phyloP scores from a whole-genome alignment of 2,329 filamentous ascomycete species.

The Arachnomyces sp. region DNA sequence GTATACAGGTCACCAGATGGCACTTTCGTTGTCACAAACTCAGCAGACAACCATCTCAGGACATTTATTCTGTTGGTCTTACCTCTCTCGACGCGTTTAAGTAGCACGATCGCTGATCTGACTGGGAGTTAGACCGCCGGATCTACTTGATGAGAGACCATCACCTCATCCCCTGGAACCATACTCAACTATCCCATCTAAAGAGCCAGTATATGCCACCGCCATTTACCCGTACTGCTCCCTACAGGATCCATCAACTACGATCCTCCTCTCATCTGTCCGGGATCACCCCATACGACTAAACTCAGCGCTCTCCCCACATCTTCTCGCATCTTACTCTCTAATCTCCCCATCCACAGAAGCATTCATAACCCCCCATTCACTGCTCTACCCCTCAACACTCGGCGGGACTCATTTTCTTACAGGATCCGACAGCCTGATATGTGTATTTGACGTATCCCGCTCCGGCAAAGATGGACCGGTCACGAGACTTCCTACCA shows the following conservation, averaged over 20 bases:
- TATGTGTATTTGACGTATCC: slow-evolving; percentile 51
- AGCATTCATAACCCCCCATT: slow-evolving; percentile 47
- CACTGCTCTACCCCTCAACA: slow-evolving; percentile 44
- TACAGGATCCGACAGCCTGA: slow-evolving; percentile 47
- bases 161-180: slow-evolving; percentile 33
- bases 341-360: slow-evolving; percentile 50
- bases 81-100: neutral
- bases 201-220: slow-evolving; percentile 47
- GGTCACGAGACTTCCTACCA: slow-evolving; percentile 37
- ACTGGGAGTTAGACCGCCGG: slow-evolving; percentile 32
- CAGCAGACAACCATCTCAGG: slow-evolving; percentile 44
- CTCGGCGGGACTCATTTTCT: slow-evolving; percentile 46
- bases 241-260: slow-evolving; percentile 42
- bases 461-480: slow-evolving; percentile 42
- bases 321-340: slow-evolving; percentile 46
- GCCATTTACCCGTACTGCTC: slow-evolving; percentile 50
- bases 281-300: slow-evolving; percentile 51
- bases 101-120: slow-evolving; percentile 7
- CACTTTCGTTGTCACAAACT: slow-evolving; percentile 49
- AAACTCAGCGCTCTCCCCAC: slow-evolving; percentile 46
- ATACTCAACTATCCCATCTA: slow-evolving; percentile 40
- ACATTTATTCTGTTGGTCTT: slow-evolving; percentile 46
- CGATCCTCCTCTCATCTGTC: slow-evolving; percentile 45
- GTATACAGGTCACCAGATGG: slow-evolving; percentile 47
- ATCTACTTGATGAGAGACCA: slow-evolving; percentile 37